Percentiles rank a stretch among this genome's conserved stretches.
Evolutionary conservation across 2,329 filamentous ascomycete genomes (phyloP).

Genomic region (Corynespora cassiicola): DNA sequence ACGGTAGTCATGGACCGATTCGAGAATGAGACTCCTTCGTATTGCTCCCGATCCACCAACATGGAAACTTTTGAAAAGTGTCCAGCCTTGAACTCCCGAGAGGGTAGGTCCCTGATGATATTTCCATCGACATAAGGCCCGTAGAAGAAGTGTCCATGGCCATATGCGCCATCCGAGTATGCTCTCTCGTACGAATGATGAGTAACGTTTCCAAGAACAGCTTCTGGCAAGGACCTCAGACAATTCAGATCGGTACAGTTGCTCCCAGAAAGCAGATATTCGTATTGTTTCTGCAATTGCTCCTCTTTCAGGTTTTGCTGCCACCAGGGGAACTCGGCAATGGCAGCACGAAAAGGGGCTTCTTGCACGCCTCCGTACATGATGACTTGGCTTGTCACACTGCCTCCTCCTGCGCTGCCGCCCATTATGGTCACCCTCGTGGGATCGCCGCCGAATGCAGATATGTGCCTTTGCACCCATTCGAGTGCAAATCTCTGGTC

Average conservation of each 20-base stretch:
- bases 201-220: conserved; percentile 14
- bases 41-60: conserved; percentile 36
- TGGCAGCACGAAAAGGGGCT: conserved; percentile 46
- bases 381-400: conserved; percentile 47
- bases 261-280: conserved; percentile 23
- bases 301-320: conserved; percentile 35
- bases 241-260: conserved; percentile 33
- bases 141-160: conserved; percentile 40
- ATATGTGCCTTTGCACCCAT: conserved; percentile 67
- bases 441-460: conserved; percentile 55
- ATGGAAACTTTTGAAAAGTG: conserved; percentile 43
- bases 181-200: conserved; percentile 19
- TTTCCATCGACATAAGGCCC: conserved; percentile 41
- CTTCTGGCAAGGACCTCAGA: conserved; percentile 18
- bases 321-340: conserved; percentile 42
- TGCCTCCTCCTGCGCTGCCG: conserved; percentile 63
- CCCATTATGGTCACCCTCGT: conserved; percentile 64
- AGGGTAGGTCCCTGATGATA: conserved; percentile 37
- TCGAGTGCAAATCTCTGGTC: conserved; percentile 64
- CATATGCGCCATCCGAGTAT: conserved; percentile 21
- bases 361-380: conserved; percentile 36
- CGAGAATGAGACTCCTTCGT: conserved; percentile 41
- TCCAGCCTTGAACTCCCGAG: conserved; percentile 34
- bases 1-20: conserved; percentile 29
- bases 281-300: conserved; percentile 35